phyloP scores from a whole-genome alignment of 176 grass and related monocot species.

The Poa pratensis region DNA sequence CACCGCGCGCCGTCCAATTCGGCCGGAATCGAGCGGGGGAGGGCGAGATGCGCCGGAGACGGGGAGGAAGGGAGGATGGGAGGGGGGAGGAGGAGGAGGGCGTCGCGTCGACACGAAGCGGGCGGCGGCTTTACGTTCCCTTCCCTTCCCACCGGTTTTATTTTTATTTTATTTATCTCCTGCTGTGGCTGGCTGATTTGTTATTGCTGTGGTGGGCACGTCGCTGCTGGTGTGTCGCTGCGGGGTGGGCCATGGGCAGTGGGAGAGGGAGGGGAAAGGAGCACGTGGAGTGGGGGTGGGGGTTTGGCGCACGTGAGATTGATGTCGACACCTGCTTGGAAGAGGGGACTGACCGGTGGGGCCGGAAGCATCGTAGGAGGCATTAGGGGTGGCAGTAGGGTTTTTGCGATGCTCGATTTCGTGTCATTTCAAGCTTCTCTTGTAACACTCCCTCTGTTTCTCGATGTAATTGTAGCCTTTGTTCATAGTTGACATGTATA shows the following conservation, averaged over 20 bases:
- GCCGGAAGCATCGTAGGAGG: not conserved
- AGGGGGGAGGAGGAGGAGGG: not conserved
- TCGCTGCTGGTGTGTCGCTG: not conserved
- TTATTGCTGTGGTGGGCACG: not conserved
- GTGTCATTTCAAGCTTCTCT: no score
- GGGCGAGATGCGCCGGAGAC: not conserved
- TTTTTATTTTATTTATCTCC: not conserved
- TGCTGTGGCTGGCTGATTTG: not conserved
- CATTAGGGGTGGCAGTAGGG: not conserved
- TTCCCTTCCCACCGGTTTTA: not conserved
- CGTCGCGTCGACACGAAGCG: constrained; percentile 59
- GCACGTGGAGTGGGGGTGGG: constrained; percentile 20
- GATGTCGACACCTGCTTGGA: not conserved
- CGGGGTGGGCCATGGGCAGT: not conserved
- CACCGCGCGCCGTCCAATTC: not conserved
- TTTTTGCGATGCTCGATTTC: not conserved
- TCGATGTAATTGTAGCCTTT: no score
- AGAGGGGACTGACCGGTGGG: not conserved
- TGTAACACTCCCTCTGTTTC: no score
- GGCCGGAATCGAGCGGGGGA: not conserved
- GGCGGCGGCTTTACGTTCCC: constrained; percentile 54
- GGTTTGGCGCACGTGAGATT: constrained; percentile 34
- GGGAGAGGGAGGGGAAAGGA: not conserved
- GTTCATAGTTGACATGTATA: no score
- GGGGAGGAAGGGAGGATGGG: not conserved